These are phyloP conservation scores for Echinochloa phyllopogon DNA, from an alignment of 176 grass and related monocot genomes.

Conservation along the genomic window DNA sequence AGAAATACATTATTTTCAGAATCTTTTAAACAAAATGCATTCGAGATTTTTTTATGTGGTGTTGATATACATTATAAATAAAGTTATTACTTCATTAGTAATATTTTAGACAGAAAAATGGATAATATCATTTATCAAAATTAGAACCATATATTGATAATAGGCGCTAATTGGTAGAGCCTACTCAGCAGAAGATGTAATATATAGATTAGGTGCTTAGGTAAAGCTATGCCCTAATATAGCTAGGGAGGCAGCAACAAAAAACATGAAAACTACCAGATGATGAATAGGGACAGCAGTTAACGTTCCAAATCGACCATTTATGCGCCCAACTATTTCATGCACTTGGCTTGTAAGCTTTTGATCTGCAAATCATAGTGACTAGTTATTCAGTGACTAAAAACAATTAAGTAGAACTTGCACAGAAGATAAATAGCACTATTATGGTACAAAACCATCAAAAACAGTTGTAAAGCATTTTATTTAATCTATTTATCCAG, in stretches of 20 bases:
- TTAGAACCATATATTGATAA: background rate
- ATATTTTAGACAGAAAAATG: background rate
- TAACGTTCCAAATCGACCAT: constrained; percentile 96
- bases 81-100: background rate
- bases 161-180: background rate
- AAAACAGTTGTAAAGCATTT: constrained; percentile 5
- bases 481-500: background rate
- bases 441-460: background rate
- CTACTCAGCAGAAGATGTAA: constrained; percentile 3
- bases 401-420: background rate
- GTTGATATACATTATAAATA: background rate
- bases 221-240: background rate
- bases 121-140: background rate
- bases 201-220: background rate
- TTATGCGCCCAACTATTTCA: constrained; percentile 99
- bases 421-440: background rate
- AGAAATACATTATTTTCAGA: constrained; percentile 48
- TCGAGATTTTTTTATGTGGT: background rate
- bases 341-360: constrained; percentile 99
- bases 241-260: background rate
- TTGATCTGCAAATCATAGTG: constrained; percentile 75
- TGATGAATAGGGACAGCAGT: constrained; percentile 99
- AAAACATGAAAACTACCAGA: constrained; percentile 60
- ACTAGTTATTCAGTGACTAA: constrained; percentile 16
- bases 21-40: background rate